Evolutionary conservation across 192 early-diverging fungal genomes (phyloP), one percentile per base, ranked within the genome.

Genomic region (Umbelopsis vinacea): DNA sequence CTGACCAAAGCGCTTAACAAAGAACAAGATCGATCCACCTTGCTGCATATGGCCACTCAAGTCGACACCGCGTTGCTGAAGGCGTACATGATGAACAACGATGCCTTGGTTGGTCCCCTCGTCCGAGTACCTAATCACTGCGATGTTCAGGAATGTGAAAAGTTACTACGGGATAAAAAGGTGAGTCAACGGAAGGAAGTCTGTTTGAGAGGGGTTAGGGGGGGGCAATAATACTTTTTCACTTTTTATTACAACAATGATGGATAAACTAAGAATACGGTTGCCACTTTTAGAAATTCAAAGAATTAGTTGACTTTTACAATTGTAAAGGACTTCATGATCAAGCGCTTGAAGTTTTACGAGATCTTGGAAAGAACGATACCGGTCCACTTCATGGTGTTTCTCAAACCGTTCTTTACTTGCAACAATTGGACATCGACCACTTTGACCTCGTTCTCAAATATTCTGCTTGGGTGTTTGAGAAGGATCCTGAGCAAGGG

Each of bases 241-340:
- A n/a, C n/a, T n/a, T n/a, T n/a, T 29, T 29, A 29, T 29, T 29
- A 29, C 29, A 29, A 29, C 29, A 29, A 29, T 29, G 29, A 29
- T 29, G 29, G 29, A 29, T 29, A 29, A 29, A 29, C 29, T 29
- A 29, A 17, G 50, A 53, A 45, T 66, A 12, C 52, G 3, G 6
- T 71, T 46, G 23, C 24, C 26, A 35, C n/a, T 22, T 55, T n/a
- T 67, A 91, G 84, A 95, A 94, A 82, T 91, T 90, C 71, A 76
- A 81, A 38, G 96, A 97, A 80, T 79, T 99, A 15, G 91, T 97
- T n/a, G 96, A 97, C 71, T 84, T 99, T 55, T 99, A 98, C 79
- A 86, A 93, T 50, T 91, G 92, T 70, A 96, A 96, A 75, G 92
- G 92, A 10, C 87, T 93, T 33, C 95, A 97, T 80, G 87, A 88